Conservation (phyloP, 2,329 filamentous ascomycete genomes). For the Aaosphaeria pasadenensis region DNA sequence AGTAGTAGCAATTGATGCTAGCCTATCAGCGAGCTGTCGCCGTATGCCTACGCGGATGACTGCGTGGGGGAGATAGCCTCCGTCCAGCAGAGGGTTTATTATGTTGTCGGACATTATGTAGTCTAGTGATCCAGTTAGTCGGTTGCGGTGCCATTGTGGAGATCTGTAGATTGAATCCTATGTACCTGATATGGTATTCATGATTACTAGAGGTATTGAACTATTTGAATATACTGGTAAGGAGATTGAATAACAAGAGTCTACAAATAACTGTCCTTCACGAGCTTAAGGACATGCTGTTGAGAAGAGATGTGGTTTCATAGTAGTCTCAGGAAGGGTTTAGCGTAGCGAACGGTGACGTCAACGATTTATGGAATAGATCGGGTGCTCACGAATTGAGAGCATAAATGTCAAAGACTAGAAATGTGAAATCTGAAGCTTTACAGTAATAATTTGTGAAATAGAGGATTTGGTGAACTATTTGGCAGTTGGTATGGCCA, state of each 20-base stretch:
- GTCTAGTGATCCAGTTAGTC: constrained; percentile 11
- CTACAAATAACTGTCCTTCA: constrained; percentile 5
- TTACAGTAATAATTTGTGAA: no score
- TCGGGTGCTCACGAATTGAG: neutral
- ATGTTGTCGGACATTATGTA: constrained; percentile 22
- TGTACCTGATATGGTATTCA: constrained; percentile 33
- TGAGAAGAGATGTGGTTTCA: constrained; percentile 16
- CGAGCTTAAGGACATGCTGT: constrained; percentile 17
- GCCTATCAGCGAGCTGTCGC: constrained; percentile 61
- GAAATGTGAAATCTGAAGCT: no score
- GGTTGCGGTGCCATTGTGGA: neutral
- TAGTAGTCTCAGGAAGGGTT: constrained; percentile 9
- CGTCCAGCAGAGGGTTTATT: constrained; percentile 53
- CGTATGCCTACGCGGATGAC: constrained; percentile 65
- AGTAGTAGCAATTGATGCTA: constrained; percentile 53
- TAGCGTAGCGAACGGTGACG: constrained; percentile 19
- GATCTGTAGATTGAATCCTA: neutral
- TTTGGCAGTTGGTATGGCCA: no score
- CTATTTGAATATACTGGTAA: neutral
- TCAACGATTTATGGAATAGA: constrained; percentile 12
- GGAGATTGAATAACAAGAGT: neutral
- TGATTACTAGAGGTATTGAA: constrained; percentile 4
- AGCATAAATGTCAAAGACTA: no score
- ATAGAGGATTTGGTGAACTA: no score
- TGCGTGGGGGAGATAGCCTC: constrained; percentile 61